phyloP scores from a whole-genome alignment of 176 grass and related monocot genomes.

The Cenchrus purpureus region DNA sequence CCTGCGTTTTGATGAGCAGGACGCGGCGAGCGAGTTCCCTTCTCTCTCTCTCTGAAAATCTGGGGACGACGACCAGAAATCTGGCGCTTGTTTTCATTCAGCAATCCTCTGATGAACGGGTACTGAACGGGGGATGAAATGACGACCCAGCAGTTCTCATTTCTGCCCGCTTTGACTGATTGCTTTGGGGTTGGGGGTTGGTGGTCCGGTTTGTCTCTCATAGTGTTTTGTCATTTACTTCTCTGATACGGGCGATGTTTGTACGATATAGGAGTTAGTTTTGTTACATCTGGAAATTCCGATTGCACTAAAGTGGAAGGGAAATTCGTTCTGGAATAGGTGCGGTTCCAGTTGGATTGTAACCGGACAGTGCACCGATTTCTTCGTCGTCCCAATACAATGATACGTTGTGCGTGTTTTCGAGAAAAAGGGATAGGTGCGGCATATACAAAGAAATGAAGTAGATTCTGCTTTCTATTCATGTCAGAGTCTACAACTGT shows the following conservation, averaged over 20 bases:
- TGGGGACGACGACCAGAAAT: not conserved
- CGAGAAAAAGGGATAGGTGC: no score
- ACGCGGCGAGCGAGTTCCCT: not conserved
- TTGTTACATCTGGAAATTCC: not conserved
- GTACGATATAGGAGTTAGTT: not conserved
- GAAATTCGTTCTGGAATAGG: not conserved
- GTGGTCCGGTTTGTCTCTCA: not conserved
- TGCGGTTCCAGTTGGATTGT: no score
- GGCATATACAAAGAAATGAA: not conserved
- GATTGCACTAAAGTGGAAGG: not conserved
- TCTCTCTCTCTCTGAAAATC: not conserved
- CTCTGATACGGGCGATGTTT: not conserved
- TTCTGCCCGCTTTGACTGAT: slow-evolving; percentile 20
- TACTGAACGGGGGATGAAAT: not conserved
- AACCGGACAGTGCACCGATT: no score
- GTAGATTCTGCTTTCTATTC: slow-evolving; percentile 1
- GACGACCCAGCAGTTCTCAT: not conserved
- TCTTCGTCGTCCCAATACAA: no score
- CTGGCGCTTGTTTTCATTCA: not conserved
- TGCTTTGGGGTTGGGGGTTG: slow-evolving; percentile 10
- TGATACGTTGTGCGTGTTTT: no score
- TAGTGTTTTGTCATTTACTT: slow-evolving; percentile 24
- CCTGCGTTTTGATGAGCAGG: not conserved
- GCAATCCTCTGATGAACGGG: not conserved
- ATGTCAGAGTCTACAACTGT: not conserved